Evolutionary conservation across 371 early-diverging fungal genomes (phyloP), one percentile per base, ranked within the genome.

Genomic region (Rhizopus stolonifer): DNA sequence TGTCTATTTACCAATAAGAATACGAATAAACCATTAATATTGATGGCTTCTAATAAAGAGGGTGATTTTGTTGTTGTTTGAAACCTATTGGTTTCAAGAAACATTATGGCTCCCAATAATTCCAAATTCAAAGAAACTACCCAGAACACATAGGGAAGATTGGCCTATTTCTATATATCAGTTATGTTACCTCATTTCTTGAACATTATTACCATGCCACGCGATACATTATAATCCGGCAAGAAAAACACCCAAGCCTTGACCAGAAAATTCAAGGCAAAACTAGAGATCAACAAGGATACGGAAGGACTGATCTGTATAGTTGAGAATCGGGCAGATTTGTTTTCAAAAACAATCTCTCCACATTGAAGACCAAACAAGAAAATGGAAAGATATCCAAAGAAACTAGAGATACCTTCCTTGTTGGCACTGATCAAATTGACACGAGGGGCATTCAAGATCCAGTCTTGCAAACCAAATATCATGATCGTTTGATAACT

Each of bases 371-470:
- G 64, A 1, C 86, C 88, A 46, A 87, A 70, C 49, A 93, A 65
- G 58, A 88, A 93, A 24, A 94, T 89, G 1, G 89, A 65, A 40
- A 90, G 64, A 62, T 94, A 95, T 1, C 98, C 93, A 43, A 76
- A 51, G 52, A 90, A 81, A 32, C 93, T 93, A 52, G 80, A 87
- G 10, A 97, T 74, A 25, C 98, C 98, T 67, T 98, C 98, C 50
- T 89, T 86, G 69, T 98, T 98, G 62, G 88, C 86, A 46, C 84
- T 84, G n/a, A 98, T 52, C 0, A 96, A 50, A 58, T 81, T 83
- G 1, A 69, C 72, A 22, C 97, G 83, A 2, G 89, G 88, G 0
- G 93, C 90, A 26, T 83, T 42, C 44, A 92, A 74, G 29, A 96
- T 87, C 78, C 84, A 97, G 10, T 75, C 65, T 54, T 89, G 81